Evolutionary conservation across 768 basidiomycete species (phyloP).

Genomic region (Russula sp.): DNA sequence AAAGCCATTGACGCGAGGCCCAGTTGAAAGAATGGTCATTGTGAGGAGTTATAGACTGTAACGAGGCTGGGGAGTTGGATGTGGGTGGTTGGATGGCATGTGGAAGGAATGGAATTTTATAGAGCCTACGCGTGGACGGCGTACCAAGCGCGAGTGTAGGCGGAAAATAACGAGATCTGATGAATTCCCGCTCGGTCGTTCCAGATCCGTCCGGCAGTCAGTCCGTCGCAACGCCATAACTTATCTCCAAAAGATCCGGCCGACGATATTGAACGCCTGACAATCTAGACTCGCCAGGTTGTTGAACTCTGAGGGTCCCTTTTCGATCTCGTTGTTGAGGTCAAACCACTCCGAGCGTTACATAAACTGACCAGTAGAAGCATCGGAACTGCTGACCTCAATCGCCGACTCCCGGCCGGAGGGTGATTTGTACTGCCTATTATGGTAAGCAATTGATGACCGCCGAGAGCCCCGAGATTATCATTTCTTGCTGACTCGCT

Average conservation of each 20-base stretch:
- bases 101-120: constrained; percentile 14
- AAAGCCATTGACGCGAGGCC: constrained; percentile 23
- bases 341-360: constrained; percentile 6
- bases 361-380: neutral
- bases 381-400: constrained; percentile 7
- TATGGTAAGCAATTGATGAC: neutral
- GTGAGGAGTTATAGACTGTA: constrained; percentile 1
- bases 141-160: neutral
- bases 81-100: neutral
- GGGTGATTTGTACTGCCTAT: neutral
- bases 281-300: neutral
- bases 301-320: neutral
- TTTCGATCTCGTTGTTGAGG: neutral
- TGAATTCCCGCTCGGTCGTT: constrained; percentile 6
- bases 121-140: constrained; percentile 6
- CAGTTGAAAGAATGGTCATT: constrained; percentile 28
- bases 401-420: neutral
- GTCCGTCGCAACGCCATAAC: neutral
- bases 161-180: constrained; percentile 1
- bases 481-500: neutral
- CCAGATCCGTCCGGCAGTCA: constrained; percentile 21
- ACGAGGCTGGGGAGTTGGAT: neutral
- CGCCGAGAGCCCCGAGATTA: neutral
- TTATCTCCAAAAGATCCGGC: constrained; percentile 13
- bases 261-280: neutral